Conservation (phyloP, 1,139 yeast genomes). For the Scheffersomyces quercinus region DNA sequence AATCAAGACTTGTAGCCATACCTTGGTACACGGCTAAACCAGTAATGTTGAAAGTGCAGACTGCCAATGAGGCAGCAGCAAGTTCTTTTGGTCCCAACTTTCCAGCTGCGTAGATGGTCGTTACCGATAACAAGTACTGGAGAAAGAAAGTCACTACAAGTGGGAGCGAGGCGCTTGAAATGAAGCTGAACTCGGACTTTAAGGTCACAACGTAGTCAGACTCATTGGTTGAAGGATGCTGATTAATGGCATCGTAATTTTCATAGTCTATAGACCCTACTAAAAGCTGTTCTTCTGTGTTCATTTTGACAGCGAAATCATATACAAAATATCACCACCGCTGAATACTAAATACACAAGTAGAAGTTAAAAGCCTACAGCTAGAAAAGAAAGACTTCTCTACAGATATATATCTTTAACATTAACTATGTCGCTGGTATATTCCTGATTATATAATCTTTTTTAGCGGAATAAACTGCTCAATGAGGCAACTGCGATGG, state of each 20-base stretch:
- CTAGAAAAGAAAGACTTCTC: too few relatives aligned
- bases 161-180: conserved; percentile 33
- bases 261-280: conserved; percentile 25
- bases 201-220: conserved; percentile 5
- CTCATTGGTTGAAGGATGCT: conserved; percentile 10
- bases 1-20: conserved; percentile 44
- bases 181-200: conserved; percentile 27
- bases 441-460: too few relatives aligned
- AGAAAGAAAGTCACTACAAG: conserved; percentile 34
- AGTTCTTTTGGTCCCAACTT: conserved; percentile 33
- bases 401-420: too few relatives aligned
- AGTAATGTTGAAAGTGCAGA: conserved; percentile 38
- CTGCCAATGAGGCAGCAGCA: conserved; percentile 38
- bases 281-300: conserved; percentile 33
- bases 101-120: conserved; percentile 36
- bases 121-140: conserved; percentile 34
- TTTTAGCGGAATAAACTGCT: too few relatives aligned
- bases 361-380: too few relatives aligned
- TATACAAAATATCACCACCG: too few relatives aligned
- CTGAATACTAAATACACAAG: too few relatives aligned
- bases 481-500: too few relatives aligned
- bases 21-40: conserved; percentile 41
- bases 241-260: conserved; percentile 17
- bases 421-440: too few relatives aligned
- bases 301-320: conserved; percentile 16